phyloP scores from a whole-genome alignment of 345 rosid species.

The Geranium rotundifolium region DNA sequence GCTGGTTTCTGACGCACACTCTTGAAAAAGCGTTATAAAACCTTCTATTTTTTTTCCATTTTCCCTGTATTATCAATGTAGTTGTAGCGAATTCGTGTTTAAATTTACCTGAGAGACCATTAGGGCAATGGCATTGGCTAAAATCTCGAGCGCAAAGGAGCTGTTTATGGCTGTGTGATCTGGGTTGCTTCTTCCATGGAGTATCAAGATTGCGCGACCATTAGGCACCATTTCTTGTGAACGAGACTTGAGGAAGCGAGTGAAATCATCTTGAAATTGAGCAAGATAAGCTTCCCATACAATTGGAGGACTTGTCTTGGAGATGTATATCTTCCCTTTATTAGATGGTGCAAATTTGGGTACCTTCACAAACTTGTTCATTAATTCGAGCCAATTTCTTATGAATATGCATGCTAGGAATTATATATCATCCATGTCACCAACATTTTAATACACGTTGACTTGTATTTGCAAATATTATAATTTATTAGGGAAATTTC shows the following conservation, averaged over 20 bases:
- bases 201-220: constrained; percentile 11
- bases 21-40: not conserved
- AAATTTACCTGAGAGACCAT: constrained; percentile 11
- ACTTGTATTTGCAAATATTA: too few species aligned
- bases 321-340: constrained; percentile 19
- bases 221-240: constrained; percentile 12
- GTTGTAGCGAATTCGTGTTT: too few species aligned
- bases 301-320: constrained; percentile 9
- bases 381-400: too few species aligned
- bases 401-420: too few species aligned
- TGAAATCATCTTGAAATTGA: constrained; percentile 17
- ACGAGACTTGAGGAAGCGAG: constrained; percentile 12
- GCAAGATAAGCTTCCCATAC: constrained; percentile 17
- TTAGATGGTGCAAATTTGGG: constrained; percentile 14
- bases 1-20: too few species aligned
- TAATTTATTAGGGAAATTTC: too few species aligned
- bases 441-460: too few species aligned
- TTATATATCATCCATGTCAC: too few species aligned
- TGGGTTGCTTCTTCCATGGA: constrained; percentile 6
- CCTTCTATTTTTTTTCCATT: too few species aligned
- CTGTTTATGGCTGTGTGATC: constrained; percentile 4
- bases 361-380: constrained; percentile 1
- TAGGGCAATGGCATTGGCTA: constrained; percentile 8
- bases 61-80: too few species aligned
- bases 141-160: constrained; percentile 4